Conservation (phyloP, 2,329 filamentous ascomycete species). For the Alternaria panax region DNA sequence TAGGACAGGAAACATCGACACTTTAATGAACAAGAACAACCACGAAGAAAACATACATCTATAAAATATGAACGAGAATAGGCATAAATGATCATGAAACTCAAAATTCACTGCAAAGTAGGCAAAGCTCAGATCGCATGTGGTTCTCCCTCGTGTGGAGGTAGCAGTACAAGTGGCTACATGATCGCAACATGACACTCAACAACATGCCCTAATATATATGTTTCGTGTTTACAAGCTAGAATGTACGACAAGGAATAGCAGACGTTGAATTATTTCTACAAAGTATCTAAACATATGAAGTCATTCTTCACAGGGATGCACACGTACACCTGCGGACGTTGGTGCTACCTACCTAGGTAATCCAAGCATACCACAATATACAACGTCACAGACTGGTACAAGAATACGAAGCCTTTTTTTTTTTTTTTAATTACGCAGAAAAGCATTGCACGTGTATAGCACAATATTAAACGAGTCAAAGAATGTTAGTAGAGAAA, state of each 20-base stretch:
- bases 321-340: background rate
- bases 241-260: background rate
- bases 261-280: background rate
- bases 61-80: background rate
- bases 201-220: background rate
- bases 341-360: background rate
- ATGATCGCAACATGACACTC: background rate
- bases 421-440: too few relatives aligned
- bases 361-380: background rate
- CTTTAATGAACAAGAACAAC: background rate
- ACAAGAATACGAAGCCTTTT: background rate
- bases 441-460: background rate
- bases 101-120: background rate
- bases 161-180: background rate
- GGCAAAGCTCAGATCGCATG: background rate
- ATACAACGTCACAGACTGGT: background rate
- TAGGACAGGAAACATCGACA: background rate
- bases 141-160: background rate
- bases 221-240: background rate
- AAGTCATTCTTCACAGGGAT: background rate
- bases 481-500: background rate
- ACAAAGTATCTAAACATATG: background rate
- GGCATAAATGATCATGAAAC: fast-evolving
- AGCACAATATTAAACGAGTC: background rate
- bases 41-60: background rate